phyloP scores from a whole-genome alignment of 108 stramenopile species.

The Craspedostauros australis region DNA sequence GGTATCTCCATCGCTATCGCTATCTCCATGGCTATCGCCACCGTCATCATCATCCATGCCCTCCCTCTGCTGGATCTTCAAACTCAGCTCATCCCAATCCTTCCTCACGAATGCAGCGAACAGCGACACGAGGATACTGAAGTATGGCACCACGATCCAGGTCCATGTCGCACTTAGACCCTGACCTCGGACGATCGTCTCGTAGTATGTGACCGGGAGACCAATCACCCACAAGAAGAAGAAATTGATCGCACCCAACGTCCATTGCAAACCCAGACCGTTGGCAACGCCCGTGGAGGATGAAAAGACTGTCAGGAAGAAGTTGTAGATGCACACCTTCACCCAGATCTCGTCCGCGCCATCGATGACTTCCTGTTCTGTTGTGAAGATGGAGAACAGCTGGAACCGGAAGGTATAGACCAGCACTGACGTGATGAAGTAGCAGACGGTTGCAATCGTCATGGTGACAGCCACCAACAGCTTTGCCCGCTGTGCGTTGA shows the following conservation, averaged over 20 bases:
- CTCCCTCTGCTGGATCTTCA: too few species aligned
- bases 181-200: constrained; percentile 1
- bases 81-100: too few species aligned
- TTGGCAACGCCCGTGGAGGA: background rate
- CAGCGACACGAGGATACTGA: too few species aligned
- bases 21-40: too few species aligned
- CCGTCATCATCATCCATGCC: too few species aligned
- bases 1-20: too few species aligned
- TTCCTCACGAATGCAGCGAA: too few species aligned
- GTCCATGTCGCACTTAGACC: constrained; percentile 30
- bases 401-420: constrained; percentile 6
- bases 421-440: background rate
- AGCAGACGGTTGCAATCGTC: background rate
- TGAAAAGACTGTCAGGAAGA: background rate
- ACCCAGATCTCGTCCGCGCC: constrained; percentile 26
- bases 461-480: constrained; percentile 4
- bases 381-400: constrained; percentile 21
- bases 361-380: constrained; percentile 6
- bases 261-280: constrained; percentile 33
- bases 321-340: constrained; percentile 17
- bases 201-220: constrained; percentile 22
- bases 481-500: constrained; percentile 11
- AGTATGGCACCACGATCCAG: constrained; percentile 35
- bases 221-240: constrained; percentile 29
- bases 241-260: constrained; percentile 18